Conservation (phyloP, 371 early-diverging fungal genomes). For the Chytridium lagenaria region DNA sequence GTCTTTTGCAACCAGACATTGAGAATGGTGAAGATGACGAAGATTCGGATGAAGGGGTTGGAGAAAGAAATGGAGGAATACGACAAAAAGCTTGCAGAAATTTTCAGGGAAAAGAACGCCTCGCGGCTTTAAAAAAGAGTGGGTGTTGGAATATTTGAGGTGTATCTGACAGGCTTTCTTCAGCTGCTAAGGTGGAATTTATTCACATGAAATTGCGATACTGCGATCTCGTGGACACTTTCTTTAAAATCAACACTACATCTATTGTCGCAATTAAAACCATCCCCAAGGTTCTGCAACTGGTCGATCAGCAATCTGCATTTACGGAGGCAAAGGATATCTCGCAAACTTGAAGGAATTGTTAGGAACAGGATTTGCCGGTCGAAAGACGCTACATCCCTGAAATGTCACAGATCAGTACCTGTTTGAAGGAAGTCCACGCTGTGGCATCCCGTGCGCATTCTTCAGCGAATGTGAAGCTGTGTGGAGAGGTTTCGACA, state of each 20-base stretch:
- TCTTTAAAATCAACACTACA: neutral
- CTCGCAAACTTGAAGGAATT: neutral
- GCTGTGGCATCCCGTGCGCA: neutral
- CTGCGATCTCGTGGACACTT: neutral
- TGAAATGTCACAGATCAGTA: neutral
- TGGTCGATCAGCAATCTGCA: neutral
- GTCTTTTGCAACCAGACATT: too few species aligned
- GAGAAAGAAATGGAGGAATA: constrained; percentile 93
- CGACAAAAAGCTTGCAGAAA: constrained; percentile 88
- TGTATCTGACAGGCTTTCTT: neutral
- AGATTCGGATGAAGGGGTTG: constrained; percentile 61
- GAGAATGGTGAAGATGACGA: too few species aligned
- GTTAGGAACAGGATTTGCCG: neutral
- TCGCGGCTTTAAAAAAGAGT: constrained; percentile 72
- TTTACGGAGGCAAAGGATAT: neutral
- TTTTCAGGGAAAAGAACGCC: constrained; percentile 73
- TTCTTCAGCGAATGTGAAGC: neutral
- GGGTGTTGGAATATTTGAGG: constrained; percentile 32
- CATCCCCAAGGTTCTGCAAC: neutral
- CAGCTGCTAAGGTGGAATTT: neutral
- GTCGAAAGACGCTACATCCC: neutral
- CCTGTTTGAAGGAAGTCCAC: neutral
- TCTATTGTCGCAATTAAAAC: neutral
- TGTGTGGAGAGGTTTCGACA: neutral
- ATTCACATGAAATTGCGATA: neutral